Evolutionary conservation across 1,284 basidiomycete species (phyloP).

Genomic region (Sanghuangporus baumii): DNA sequence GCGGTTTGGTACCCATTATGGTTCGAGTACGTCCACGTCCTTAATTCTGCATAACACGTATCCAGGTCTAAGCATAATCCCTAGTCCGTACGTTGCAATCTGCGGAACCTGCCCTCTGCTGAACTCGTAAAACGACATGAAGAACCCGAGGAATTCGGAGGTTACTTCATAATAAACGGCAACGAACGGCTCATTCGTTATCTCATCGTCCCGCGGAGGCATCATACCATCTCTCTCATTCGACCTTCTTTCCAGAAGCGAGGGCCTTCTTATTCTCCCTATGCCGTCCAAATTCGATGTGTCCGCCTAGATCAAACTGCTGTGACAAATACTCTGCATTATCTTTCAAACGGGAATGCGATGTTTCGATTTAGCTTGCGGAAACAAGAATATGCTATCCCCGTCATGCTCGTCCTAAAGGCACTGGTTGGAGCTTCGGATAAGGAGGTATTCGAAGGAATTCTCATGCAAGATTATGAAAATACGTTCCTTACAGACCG

Average conservation of each 20-base stretch:
- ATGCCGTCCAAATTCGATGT: slow-evolving; percentile 94
- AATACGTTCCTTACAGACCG: slow-evolving; percentile 98
- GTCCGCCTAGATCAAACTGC: slow-evolving; percentile 89
- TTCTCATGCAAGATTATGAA: slow-evolving; percentile 95
- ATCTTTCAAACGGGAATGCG: slow-evolving; percentile 92
- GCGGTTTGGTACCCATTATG: slow-evolving; percentile 95
- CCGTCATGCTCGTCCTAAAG: slow-evolving; percentile 95
- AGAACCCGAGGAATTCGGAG: slow-evolving; percentile 97
- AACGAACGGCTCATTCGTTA: slow-evolving; percentile 99
- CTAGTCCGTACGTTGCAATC: slow-evolving; percentile 91
- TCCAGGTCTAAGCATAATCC: slow-evolving; percentile 5
- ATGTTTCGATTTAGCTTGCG: slow-evolving; percentile 96
- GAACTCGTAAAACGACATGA: slow-evolving; percentile 89
- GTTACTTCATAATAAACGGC: slow-evolving; percentile 98
- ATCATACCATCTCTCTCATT: slow-evolving; percentile 84
- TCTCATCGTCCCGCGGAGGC: slow-evolving; percentile 86
- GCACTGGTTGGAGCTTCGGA: slow-evolving; percentile 93
- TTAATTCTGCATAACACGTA: slow-evolving; percentile 8
- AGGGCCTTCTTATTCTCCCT: slow-evolving; percentile 91
- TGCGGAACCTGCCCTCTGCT: slow-evolving; percentile 79
- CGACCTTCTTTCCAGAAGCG: slow-evolving; percentile 88
- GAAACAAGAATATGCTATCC: slow-evolving; percentile 99
- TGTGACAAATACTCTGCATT: slow-evolving; percentile 94
- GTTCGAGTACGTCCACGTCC: slow-evolving; percentile 65
- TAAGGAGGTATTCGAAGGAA: slow-evolving; percentile 96